These are phyloP conservation scores for Penicillium steckii DNA, from an alignment of 495 filamentous ascomycete species.

Conservation along the genomic window DNA sequence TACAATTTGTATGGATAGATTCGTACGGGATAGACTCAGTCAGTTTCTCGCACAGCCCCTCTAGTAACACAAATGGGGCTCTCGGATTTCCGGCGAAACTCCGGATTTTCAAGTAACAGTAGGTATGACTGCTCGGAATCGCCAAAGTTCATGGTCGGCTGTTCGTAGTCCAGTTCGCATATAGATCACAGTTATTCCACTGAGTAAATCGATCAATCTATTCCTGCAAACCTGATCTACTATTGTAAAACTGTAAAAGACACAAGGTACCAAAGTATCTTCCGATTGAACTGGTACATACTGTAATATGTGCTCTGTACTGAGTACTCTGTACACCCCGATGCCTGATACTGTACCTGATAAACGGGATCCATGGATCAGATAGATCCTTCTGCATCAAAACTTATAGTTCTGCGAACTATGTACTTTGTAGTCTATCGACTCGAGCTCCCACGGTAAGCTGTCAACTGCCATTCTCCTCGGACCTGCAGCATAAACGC, in stretches of 20 bases:
- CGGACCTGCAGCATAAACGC: background rate
- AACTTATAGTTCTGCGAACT: background rate
- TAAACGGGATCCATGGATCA: background rate
- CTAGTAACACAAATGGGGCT: conserved; percentile 2
- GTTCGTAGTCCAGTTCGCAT: background rate
- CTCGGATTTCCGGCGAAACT: background rate
- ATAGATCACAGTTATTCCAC: background rate
- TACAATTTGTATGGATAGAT: too few species aligned
- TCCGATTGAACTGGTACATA: too few species aligned
- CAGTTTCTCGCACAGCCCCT: conserved; percentile 15
- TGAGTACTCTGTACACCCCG: background rate
- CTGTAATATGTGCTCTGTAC: background rate
- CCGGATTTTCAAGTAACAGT: too few species aligned
- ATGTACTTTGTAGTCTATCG: background rate
- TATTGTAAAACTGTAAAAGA: conserved; percentile 1
- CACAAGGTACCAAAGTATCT: too few species aligned
- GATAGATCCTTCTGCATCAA: background rate
- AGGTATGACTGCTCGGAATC: too few species aligned
- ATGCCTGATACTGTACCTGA: background rate
- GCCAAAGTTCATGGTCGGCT: too few species aligned
- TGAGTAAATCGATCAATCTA: background rate
- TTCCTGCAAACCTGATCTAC: background rate
- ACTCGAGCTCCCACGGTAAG: conserved; percentile 3
- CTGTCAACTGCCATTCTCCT: conserved; percentile 6
- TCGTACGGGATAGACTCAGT: too few species aligned